Conservation (phyloP, 23 red algal species). For the Gracilaria vermiculophylla region DNA sequence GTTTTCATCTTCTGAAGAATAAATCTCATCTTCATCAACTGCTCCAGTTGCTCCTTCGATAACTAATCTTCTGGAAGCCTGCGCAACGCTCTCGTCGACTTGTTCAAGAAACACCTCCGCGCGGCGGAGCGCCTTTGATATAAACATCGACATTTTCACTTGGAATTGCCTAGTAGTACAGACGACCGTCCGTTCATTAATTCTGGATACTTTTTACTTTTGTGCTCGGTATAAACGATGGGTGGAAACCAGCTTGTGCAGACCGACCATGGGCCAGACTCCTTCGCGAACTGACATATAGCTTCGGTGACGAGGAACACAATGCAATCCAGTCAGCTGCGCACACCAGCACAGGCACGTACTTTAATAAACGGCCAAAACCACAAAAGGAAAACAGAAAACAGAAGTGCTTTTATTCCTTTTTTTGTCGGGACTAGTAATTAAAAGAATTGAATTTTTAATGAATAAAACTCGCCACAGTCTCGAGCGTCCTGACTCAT, state of each 20-base stretch:
- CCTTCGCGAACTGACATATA: not conserved
- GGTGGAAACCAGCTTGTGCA: not conserved
- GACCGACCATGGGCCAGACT: not conserved
- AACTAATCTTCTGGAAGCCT: conserved; percentile 46
- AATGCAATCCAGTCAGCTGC: not conserved
- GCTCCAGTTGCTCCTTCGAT: conserved; percentile 58
- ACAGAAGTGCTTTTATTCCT: too few relatives aligned
- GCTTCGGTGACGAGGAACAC: not conserved
- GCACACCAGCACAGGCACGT: too few relatives aligned
- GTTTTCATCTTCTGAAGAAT: conserved; percentile 33
- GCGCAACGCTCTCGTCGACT: conserved; percentile 75
- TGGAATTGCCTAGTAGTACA: not conserved
- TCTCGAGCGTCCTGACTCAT: too few relatives aligned
- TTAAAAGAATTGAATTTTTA: too few relatives aligned
- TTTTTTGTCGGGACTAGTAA: too few relatives aligned
- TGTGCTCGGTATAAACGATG: not conserved
- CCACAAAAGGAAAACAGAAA: too few relatives aligned
- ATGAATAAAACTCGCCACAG: too few relatives aligned
- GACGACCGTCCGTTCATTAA: not conserved
- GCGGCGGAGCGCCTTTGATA: conserved; percentile 59
- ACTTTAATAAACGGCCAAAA: not conserved
- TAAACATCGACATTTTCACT: conserved; percentile 41
- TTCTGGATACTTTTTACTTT: not conserved
- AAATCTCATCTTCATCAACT: conserved; percentile 55
- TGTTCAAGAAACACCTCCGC: conserved; percentile 80